Base-by-base conservation (phyloP, 2,329 filamentous ascomycete species). In the Diaporthe caulivora region DNA sequence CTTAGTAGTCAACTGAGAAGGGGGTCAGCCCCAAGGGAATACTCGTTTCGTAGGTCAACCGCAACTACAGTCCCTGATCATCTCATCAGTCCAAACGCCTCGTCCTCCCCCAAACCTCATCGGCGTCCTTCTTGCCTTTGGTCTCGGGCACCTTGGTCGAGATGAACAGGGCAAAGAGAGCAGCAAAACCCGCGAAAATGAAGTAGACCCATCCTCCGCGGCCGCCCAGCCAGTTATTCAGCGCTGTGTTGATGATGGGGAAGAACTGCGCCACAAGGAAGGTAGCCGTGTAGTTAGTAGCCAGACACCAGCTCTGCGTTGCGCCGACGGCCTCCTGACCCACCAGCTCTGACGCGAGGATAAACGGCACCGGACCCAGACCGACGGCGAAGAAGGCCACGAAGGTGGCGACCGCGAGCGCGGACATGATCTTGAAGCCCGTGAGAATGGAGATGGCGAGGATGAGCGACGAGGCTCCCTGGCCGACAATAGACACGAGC, bases 201-300 rank as follows among this genome's bases (percentile, higher is more conserved):
- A 97, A 97, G 81, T 97, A 99, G 0, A 97, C 93, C 85, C 92
- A 94, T 11, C 74, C 74, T 1, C 96, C 95, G 3, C 92, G 89
- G 0, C 92, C 93, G 0, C 94, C 90, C 15, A 92, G 81, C 3
- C 82, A 79, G 0, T 83, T 81, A 78, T 92, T 95, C 68, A 98
- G 84, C 4, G 89, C 89, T 55, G 91, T 89, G 80, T 97, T 97
- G 75, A 97, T 83, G 26, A 98, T 89, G 0, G 97, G 96, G 86
- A 99, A 98, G 84, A 98, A 97, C 78, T 98, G 95, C 0, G 96
- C 95, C 2, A 99, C 95, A 29, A 97, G 78, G 80, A 98, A 98
- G 0, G 96, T 98, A 0, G 95, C 93, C 34, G 94, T 87, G 87
- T 97, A 98, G 82, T 97, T 98, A 18, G 94, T 93, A 1, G 91